phyloP scores from a whole-genome alignment of 768 basidiomycete species.

The Boletus tylopilopsis region DNA sequence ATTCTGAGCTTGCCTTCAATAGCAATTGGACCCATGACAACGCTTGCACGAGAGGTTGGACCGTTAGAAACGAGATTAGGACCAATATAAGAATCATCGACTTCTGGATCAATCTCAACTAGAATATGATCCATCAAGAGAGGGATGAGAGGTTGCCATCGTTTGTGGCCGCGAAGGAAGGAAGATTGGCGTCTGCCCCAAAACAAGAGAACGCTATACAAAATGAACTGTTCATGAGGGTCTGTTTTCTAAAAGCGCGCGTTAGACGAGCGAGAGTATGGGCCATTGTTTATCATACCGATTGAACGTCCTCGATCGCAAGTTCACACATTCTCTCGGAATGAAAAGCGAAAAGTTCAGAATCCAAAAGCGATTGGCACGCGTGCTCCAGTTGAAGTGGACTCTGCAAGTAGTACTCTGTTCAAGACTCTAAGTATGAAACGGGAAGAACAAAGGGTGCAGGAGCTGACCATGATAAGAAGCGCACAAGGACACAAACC shows the following conservation, averaged over 20 bases:
- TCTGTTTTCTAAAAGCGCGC: slow-evolving; percentile 61
- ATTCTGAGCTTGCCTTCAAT: slow-evolving; percentile 82
- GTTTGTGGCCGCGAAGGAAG: slow-evolving; percentile 75
- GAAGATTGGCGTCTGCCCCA: slow-evolving; percentile 66
- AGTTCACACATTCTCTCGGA: slow-evolving; percentile 89
- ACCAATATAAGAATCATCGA: slow-evolving; percentile 55
- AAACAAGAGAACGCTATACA: slow-evolving; percentile 71
- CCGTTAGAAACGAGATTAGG: slow-evolving; percentile 30
- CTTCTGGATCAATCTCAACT: slow-evolving; percentile 76
- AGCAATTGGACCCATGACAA: slow-evolving; percentile 48
- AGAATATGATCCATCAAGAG: slow-evolving; percentile 81
- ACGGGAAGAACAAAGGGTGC: slow-evolving; percentile 1
- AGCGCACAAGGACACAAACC: slow-evolving; percentile 75
- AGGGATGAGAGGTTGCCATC: slow-evolving; percentile 80
- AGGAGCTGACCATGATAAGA: slow-evolving; percentile 75
- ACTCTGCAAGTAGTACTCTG: slow-evolving; percentile 83
- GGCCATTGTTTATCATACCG: slow-evolving; percentile 42
- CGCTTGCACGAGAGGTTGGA: slow-evolving; percentile 34
- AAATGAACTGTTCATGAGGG: slow-evolving; percentile 78
- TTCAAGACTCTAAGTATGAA: slow-evolving; percentile 15
- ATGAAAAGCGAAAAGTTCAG: slow-evolving; percentile 87
- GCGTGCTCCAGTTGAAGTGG: slow-evolving; percentile 84
- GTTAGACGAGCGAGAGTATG: slow-evolving; percentile 2
- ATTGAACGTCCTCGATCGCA: slow-evolving; percentile 62
- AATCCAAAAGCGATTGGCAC: slow-evolving; percentile 68